Evolutionary conservation across 1,284 basidiomycete species (phyloP), one percentile per base, ranked within the genome.

Genomic region (Calocybe gambosa): DNA sequence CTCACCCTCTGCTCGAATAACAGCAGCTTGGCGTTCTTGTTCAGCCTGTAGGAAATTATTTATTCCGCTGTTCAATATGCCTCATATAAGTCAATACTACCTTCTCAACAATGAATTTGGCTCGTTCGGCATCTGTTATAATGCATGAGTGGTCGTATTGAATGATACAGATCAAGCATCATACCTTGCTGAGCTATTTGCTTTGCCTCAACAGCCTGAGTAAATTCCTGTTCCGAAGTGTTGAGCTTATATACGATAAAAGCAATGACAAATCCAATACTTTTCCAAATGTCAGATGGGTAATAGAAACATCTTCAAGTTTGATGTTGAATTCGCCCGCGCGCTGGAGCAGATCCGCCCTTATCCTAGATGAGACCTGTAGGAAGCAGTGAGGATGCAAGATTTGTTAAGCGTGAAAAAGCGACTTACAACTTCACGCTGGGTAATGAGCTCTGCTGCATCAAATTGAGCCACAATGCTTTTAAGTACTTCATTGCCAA

Each of bases 21-120:
- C 94, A 5, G 92, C 86, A 1, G 95, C 96, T 73, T 99, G 95
- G 49, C 94, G 85, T 68, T 99, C 96, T 86, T 99, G 96, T 66
- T 99, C 95, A 28, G 96, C 93, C 89, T 92, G 52, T 34, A 34
- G 8, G 8, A 34, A 2, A 3, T n/a, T 8, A 6, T 3, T 34
- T 13, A 34, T 15, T 16, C 13, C n/a, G 31, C 13, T 34, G 4
- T 8, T 34, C 5, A 34, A 34, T 34, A 3, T 23, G 21, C n/a
- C 12, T 6, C 29, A 31, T 12, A 13, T 5, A 34, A 16, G 15
- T 8, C 13, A 13, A 4, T 52, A 73, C 49, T 47, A 87, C 89
- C 78, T 92, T 94, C 68, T 99, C 96, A 54, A 99, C 95, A 55
- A 99, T 90, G 67, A 99, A 99, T 69, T 96, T 98, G 53, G 95